Evolutionary conservation across 2,329 filamentous ascomycete genomes (phyloP).

Genomic region (Aschersonia sp.): DNA sequence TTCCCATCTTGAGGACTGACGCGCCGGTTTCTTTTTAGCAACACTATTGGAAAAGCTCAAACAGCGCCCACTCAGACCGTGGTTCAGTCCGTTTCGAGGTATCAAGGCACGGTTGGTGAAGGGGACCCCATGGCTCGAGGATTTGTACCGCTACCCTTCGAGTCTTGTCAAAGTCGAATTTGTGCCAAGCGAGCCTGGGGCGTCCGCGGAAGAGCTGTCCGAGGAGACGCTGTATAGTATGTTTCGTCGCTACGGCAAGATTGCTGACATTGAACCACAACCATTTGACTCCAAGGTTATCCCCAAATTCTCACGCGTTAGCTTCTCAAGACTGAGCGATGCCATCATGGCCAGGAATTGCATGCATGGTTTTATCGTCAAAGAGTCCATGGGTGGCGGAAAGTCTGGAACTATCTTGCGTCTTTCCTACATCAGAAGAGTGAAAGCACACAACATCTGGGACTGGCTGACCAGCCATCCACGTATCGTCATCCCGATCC

Average conservation of each 20-base stretch:
- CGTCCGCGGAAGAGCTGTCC: constrained; percentile 59
- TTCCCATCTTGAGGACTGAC: neutral
- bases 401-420: constrained; percentile 63
- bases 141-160: constrained; percentile 71
- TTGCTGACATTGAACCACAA: constrained; percentile 71
- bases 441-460: constrained; percentile 65
- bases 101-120: constrained; percentile 61
- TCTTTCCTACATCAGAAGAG: constrained; percentile 68
- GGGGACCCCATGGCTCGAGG: constrained; percentile 87
- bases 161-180: constrained; percentile 72
- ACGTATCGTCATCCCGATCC: constrained; percentile 67
- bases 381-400: constrained; percentile 56
- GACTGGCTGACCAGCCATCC: constrained; percentile 83
- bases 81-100: constrained; percentile 71
- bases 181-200: constrained; percentile 56
- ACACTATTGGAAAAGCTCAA: constrained; percentile 48
- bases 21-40: constrained; percentile 13
- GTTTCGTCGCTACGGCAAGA: constrained; percentile 81
- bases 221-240: constrained; percentile 79
- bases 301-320: constrained; percentile 66
- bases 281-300: constrained; percentile 73
- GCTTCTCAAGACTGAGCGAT: constrained; percentile 58
- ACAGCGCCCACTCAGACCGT: constrained; percentile 63
- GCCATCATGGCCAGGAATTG: constrained; percentile 87
- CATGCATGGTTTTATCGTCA: constrained; percentile 68